Evolutionary conservation across 2,329 filamentous ascomycete genomes (phyloP), one percentile per base, ranked within the genome.

Genomic region (Remersonia thermophila): DNA sequence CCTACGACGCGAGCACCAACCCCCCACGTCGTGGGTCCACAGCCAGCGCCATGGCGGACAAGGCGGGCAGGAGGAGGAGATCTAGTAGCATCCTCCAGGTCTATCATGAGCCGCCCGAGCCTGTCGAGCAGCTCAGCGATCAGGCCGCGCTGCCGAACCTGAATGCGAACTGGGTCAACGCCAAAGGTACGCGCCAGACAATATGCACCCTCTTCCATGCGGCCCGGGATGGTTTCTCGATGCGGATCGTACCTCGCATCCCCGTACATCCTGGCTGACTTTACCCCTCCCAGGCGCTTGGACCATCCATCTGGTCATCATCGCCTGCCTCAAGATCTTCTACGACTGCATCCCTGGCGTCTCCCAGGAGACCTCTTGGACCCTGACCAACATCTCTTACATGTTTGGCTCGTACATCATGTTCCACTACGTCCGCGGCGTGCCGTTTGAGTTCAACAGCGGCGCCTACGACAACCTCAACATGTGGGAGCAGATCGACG

Each of bases 401-500:
- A 96, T 96, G 87, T 83, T 91, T 54, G 87, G 86, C 53, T 95
- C 89, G 29, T 98, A 96, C 61, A 76, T 98, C 61, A 98, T 98
- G 91, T 98, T 98, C 64, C 91, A 98, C 64, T 94, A 85, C 70
- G 91, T 98, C 50, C 85, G 89, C 56, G 91, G 91, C 50, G 85
- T 96, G 32, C 91, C 91, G 5, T 98, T 98, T 56, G 91, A 98
- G 61, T 98, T 98, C 72, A 98, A 98, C 57, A 81, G 84, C 38
- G 91, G 91, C 41, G 91, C 91, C 50, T 98, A 96, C 61, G 91
- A 98, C 69, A 96, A 98, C 61, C 72, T 98, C 55, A 98, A 96
- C 66, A 96, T 98, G 91, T 98, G 91, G 91, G 91, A 98, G 67
- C 91, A 98, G 65, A 98, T 98, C 59, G 91, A 98, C 67, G 93